Conservation (phyloP, 192 early-diverging fungal species). For the Endogone sp. region DNA sequence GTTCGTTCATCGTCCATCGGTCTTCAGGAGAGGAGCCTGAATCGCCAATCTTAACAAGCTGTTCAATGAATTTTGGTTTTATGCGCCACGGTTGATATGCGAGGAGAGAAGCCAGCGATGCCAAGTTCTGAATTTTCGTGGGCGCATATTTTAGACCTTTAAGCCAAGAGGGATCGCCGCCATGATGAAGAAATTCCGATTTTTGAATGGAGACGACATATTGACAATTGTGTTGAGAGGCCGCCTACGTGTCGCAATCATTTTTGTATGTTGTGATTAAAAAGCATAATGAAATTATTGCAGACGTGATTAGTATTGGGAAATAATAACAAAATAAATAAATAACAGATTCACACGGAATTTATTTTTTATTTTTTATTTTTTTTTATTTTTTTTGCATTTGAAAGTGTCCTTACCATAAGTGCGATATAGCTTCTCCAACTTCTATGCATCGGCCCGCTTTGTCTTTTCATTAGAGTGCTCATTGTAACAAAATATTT, state of each 20-base stretch:
- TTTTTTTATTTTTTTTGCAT: neutral
- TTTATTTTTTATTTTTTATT: conserved; percentile 13
- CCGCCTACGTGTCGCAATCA: conserved; percentile 26
- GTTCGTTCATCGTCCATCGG: conserved; percentile 47
- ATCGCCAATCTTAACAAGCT: conserved; percentile 27
- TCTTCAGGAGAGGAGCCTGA: conserved; percentile 22
- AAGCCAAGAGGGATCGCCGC: conserved; percentile 51
- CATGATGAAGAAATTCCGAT: conserved; percentile 41
- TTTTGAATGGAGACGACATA: conserved; percentile 49
- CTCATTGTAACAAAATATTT: conserved; percentile 36
- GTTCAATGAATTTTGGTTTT: conserved; percentile 27
- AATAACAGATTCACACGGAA: neutral
- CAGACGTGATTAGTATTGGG: too few relatives aligned
- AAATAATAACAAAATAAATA: too few relatives aligned
- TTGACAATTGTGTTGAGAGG: conserved; percentile 49
- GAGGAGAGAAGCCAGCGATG: conserved; percentile 36
- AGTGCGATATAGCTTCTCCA: conserved; percentile 51
- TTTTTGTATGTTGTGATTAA: neutral
- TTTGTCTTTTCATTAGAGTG: conserved; percentile 33
- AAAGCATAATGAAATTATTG: neutral
- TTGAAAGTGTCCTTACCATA: conserved; percentile 30
- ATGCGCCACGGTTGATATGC: conserved; percentile 55
- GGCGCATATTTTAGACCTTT: conserved; percentile 39
- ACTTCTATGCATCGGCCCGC: conserved; percentile 40
- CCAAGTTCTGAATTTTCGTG: conserved; percentile 44